Conservation (phyloP, 83 land plant genomes). For the Thuja plicata region DNA sequence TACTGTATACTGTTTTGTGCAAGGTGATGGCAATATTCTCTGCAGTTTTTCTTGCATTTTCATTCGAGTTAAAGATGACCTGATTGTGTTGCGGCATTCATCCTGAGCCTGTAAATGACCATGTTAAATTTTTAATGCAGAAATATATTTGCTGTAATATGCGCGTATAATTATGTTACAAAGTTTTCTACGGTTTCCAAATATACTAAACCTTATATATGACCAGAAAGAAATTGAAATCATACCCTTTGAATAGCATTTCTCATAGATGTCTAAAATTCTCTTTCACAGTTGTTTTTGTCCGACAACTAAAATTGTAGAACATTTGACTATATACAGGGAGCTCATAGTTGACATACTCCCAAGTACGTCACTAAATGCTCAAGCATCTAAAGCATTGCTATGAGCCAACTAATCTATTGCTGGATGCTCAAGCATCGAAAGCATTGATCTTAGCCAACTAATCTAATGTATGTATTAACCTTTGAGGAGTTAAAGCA, state of each 20-base stretch:
- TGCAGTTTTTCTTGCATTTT: conserved; percentile 57
- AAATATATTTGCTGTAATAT: background rate
- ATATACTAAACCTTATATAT: background rate
- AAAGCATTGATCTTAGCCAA: too few species aligned
- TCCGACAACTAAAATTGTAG: too few species aligned
- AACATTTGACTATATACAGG: too few species aligned
- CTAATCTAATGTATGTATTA: too few species aligned
- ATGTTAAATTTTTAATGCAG: background rate
- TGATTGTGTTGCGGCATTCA: conserved; percentile 61
- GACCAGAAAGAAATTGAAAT: background rate
- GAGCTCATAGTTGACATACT: too few species aligned
- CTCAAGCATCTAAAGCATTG: too few species aligned
- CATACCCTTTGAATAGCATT: background rate
- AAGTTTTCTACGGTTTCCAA: background rate
- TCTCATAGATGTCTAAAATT: too few species aligned
- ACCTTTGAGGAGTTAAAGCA: too few species aligned
- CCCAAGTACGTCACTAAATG: too few species aligned
- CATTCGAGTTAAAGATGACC: conserved; percentile 45
- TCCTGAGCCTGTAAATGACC: conserved; percentile 59
- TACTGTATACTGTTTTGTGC: conserved; percentile 61
- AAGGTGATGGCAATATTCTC: conserved; percentile 73
- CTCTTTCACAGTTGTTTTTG: too few species aligned
- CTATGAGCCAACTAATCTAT: too few species aligned
- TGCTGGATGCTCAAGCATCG: too few species aligned
- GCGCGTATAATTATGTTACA: background rate